Conservation (phyloP, 768 basidiomycete genomes). For the Mrakia gelida region DNA sequence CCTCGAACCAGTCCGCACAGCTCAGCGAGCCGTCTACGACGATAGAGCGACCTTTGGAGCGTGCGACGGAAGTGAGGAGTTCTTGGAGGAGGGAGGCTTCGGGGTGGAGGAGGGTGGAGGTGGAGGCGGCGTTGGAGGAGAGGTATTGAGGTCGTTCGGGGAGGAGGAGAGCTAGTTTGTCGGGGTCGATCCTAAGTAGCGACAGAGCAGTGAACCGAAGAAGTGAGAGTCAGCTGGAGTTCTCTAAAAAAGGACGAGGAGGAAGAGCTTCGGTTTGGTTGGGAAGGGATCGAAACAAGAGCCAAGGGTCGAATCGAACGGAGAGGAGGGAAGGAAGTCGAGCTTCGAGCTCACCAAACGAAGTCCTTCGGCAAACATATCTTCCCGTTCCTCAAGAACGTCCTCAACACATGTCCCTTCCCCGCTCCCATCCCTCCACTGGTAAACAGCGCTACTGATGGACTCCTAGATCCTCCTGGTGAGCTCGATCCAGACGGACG, state of each 20-base stretch:
- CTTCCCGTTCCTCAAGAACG: conserved; percentile 34
- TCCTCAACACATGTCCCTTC: conserved; percentile 38
- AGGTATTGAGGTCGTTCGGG: conserved; percentile 41
- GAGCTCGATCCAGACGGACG: background rate
- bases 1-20: conserved; percentile 38
- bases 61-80: conserved; percentile 36
- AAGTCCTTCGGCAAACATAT: conserved; percentile 37
- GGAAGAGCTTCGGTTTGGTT: too few relatives aligned
- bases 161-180: conserved; percentile 37
- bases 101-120: conserved; percentile 38
- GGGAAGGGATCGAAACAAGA: background rate
- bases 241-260: background rate
- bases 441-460: conserved; percentile 39
- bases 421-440: conserved; percentile 39
- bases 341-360: conserved; percentile 37
- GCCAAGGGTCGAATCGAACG: too few relatives aligned
- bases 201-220: background rate
- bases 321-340: background rate
- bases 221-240: background rate
- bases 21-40: conserved; percentile 40
- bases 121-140: conserved; percentile 3
- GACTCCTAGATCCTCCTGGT: background rate
- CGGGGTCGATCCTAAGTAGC: conserved; percentile 40
- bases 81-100: conserved; percentile 41
- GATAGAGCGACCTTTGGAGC: conserved; percentile 32